Evolutionary conservation across 805 yeast species (phyloP).

Genomic region (Ogataea pini): DNA sequence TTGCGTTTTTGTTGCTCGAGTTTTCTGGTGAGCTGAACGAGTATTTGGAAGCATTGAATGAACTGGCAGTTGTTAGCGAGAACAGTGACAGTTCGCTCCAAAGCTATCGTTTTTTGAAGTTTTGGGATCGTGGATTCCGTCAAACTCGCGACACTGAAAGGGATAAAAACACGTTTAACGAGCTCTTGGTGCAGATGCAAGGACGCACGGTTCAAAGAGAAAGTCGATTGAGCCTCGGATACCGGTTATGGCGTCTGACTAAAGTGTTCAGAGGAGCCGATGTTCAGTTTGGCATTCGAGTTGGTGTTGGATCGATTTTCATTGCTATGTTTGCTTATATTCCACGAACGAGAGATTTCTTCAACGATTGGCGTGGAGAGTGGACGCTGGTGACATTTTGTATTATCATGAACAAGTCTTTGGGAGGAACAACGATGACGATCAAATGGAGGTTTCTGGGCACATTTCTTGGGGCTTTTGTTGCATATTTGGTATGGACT

Average conservation of each 20-base stretch:
- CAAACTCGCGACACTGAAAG: neutral
- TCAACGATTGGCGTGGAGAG: conserved; percentile 72
- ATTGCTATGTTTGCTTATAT: conserved; percentile 68
- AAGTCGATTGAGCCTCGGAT: conserved; percentile 22
- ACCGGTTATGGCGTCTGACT: conserved; percentile 49
- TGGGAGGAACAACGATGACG: conserved; percentile 84
- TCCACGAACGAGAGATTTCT: conserved; percentile 52
- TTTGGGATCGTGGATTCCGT: conserved; percentile 41
- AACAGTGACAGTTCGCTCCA: neutral
- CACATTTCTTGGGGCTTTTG: conserved; percentile 67
- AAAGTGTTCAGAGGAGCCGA: conserved; percentile 61
- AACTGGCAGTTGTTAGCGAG: conserved; percentile 14
- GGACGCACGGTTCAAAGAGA: conserved; percentile 12
- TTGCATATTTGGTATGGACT: conserved; percentile 63
- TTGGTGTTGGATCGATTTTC: conserved; percentile 72
- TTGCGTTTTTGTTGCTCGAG: conserved; percentile 62
- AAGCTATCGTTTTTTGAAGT: conserved; percentile 53
- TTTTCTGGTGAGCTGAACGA: conserved; percentile 57
- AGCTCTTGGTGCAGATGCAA: conserved; percentile 32
- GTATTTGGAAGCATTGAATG: conserved; percentile 47
- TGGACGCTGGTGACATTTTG: conserved; percentile 84
- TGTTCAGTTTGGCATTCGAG: conserved; percentile 76
- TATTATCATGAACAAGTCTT: conserved; percentile 79
- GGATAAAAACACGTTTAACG: conserved; percentile 33
- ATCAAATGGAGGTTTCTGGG: conserved; percentile 74